Base-by-base conservation (phyloP, 2,329 filamentous ascomycete species). In the Lachnellula arida region DNA sequence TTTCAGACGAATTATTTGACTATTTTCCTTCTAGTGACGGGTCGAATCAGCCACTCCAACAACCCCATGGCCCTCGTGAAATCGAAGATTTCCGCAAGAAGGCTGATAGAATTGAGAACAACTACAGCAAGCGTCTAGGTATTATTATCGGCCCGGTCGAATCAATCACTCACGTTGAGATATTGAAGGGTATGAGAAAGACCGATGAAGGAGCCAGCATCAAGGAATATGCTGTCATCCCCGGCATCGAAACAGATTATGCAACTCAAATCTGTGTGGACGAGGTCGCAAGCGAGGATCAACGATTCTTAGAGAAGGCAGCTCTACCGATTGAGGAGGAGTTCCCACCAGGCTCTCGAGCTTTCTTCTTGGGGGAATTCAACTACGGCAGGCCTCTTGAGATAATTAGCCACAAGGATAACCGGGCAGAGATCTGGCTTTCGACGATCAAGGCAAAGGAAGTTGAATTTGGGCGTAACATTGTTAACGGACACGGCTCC, bases 291-390 rank as follows among this genome's bases (percentile, higher is more conserved):
- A 96, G 93, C 68, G 88, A 92, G 66, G 94, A 99, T 69, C 85
- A 91, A 70, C 89, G 94, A 23, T 99, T 99, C 74, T 82, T 97
- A 52, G 94, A 99, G 74, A 88, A 86, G 66, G 86, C 81, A 12
- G 92, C 94, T n/a, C 69, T 96, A 5, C 88, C 93, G 1, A 87
- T 99, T 35, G 88, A 92, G 63, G 86, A 97, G 70, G 94, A 99
- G 67, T 97, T 97, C 60, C 92, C 94, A 0, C 74, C 86, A 54
- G 87, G 85, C 40, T 89, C 90, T 1, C 83, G 87, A 54, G 91
- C 89, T 0, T 99, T 99, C 75, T 97, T 96, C 77, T 76, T 99
- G 2, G 94, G 94, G 47, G 92, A 97, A 39, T 95, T 88, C 73
- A 90, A 91, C 52, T 97, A 96, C 66, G 94, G 94, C 15, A 84